Evolutionary conservation across 345 rosid genomes (phyloP), one percentile per base, ranked within the genome.

Genomic region (Murraya paniculata): DNA sequence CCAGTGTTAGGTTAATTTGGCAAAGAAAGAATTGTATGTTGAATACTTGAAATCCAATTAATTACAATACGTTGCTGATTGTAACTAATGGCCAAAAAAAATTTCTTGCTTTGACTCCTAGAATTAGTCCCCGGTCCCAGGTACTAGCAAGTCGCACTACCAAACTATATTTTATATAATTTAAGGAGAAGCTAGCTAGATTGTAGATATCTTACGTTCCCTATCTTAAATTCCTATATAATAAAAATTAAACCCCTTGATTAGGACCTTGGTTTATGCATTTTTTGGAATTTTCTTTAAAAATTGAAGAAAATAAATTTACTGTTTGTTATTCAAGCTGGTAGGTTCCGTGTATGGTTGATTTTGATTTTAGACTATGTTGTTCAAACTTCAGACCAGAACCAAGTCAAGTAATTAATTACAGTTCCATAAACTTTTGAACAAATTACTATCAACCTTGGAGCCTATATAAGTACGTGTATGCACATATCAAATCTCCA

Each of bases 371-470:
- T 59, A 25, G 31, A 73, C 35, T 22, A 27, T 18, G 6, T 24
- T 67, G n/a, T 72, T 72, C 65, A 72, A 72, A 72, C 55, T 57
- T 72, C 65, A 36, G 35, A 72, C 50, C 50, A n/a, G 11, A 5
- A 14, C 69, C 69, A 41, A 22, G 69, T 39, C 69, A 45, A 62
- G 11, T 2, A 4, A 57, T 0, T 7, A 25, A 19, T 6, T 45
- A 45, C 16, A 2, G 50, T 9, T 4, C 1, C 41, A 59, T n/a
- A 0, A 19, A 0, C 13, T 3, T 35, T 68, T 68, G 33, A 68
- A 39, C 55, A 24, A 41, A 39, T n/a, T 65, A 65, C 21, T 35
- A 13, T 7, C 39, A 38, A 25, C 25, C 45, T 24, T 73, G 18
- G 21, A 33, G 16, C 53, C 77, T 60, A 73, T 73, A 73, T 22